Evolutionary conservation across 1,284 basidiomycete species (phyloP).

Genomic region (Leccinum huronense): DNA sequence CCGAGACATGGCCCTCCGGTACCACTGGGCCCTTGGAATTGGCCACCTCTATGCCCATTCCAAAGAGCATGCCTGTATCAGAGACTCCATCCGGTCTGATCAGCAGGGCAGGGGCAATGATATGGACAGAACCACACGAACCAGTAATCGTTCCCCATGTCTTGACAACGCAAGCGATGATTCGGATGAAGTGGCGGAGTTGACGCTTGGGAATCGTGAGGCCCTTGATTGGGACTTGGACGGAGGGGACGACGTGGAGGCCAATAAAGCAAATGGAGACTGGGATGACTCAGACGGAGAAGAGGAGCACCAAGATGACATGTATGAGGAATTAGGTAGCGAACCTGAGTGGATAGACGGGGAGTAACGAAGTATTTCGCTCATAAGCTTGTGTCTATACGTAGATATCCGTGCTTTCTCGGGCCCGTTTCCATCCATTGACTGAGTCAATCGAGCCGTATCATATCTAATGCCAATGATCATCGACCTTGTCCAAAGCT

Average conservation of each 20-base stretch:
- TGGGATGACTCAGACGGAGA: not conserved
- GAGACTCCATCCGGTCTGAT: no score
- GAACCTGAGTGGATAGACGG: not conserved
- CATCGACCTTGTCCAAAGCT: constrained; percentile 57
- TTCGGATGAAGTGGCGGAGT: not conserved
- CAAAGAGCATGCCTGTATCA: not conserved
- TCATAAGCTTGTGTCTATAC: no score
- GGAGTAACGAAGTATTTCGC: no score
- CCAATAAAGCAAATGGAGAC: no score
- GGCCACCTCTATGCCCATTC: not conserved
- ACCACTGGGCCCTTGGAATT: not conserved
- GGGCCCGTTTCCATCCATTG: no score
- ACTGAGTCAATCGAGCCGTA: no score
- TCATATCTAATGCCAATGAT: no score
- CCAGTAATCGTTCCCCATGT: no score
- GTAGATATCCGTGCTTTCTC: no score
- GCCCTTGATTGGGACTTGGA: not conserved
- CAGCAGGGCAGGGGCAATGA: no score
- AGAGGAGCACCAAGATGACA: not conserved
- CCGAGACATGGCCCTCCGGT: not conserved
- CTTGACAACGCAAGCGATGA: not conserved
- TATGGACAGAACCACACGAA: no score
- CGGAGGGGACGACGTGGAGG: no score
- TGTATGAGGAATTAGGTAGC: not conserved
- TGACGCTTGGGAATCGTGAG: not conserved